A percentile compares a stretch with the other conserved stretches of the same genome.
phyloP scores from a whole-genome alignment of 2,329 filamentous ascomycete species.

The Cercospora sp. region DNA sequence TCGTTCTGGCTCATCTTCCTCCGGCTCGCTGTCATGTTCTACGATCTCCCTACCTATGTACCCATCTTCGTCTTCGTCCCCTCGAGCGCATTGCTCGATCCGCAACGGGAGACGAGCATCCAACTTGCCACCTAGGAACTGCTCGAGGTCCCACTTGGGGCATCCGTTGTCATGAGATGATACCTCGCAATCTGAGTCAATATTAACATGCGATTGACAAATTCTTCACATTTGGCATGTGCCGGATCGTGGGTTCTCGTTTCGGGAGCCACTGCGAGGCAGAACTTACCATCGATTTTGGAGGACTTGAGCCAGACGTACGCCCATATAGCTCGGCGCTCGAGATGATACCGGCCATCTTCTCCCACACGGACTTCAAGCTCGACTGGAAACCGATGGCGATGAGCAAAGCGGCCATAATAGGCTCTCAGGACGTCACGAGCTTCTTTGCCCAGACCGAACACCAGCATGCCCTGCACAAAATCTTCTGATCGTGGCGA shows the following conservation, averaged over 20 bases:
- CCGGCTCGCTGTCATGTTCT: conserved; percentile 17
- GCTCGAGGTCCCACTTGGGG: conserved; percentile 29
- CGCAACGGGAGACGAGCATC: conserved; percentile 14
- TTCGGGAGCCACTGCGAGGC: background rate
- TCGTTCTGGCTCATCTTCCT: conserved; percentile 21
- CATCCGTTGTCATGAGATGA: conserved; percentile 10
- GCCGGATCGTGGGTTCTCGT: background rate
- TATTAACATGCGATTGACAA: background rate
- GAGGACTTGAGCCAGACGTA: conserved; percentile 24
- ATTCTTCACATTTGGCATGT: background rate
- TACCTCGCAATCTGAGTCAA: conserved; percentile 12
- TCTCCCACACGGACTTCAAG: conserved; percentile 26
- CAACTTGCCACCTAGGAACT: conserved; percentile 27
- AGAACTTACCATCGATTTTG: conserved; percentile 10
- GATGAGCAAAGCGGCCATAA: conserved; percentile 27
- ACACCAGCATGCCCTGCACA: conserved; percentile 35
- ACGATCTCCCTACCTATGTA: conserved; percentile 24
- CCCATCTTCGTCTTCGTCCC: conserved; percentile 24
- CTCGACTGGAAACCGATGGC: conserved; percentile 25
- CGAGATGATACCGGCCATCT: conserved; percentile 6
- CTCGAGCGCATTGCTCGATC: conserved; percentile 19
- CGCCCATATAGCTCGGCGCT: conserved; percentile 24
- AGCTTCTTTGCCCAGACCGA: conserved; percentile 29
- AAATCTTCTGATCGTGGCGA: conserved; percentile 22
- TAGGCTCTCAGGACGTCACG: conserved; percentile 29